Evolutionary conservation across 129 eudicot genomes (phyloP).

Genomic region (Rutidosis leptorrhynchoides): DNA sequence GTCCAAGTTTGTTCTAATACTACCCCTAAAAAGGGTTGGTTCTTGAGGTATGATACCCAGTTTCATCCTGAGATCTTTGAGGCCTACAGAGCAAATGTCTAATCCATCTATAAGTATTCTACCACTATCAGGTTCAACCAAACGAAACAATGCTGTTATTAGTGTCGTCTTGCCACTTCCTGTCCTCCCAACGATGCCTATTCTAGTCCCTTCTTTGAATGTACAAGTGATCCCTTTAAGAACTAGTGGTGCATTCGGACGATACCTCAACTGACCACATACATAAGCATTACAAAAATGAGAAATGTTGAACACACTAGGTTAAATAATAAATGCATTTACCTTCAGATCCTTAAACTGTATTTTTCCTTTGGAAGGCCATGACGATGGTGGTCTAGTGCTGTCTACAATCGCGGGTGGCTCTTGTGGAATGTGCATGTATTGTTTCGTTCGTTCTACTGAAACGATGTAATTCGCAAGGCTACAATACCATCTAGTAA

Average conservation of each 20-base stretch:
- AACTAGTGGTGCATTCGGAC: constrained; percentile 74
- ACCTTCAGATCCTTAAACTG: constrained; percentile 64
- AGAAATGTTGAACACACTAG: not conserved
- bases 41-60: constrained; percentile 91
- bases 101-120: constrained; percentile 59
- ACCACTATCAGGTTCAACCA: constrained; percentile 68
- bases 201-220: constrained; percentile 71
- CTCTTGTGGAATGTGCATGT: constrained; percentile 69
- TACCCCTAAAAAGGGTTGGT: constrained; percentile 81
- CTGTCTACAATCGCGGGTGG: constrained; percentile 61
- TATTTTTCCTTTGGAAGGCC: constrained; percentile 76
- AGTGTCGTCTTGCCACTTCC: constrained; percentile 95
- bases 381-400: constrained; percentile 61
- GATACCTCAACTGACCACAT: constrained; percentile 58
- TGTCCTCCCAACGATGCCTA: constrained; percentile 90
- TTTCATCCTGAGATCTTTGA: constrained; percentile 70
- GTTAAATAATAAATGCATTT: not conserved
- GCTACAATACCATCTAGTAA: constrained; percentile 66
- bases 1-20: constrained; percentile 67
- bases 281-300: not conserved
- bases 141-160: constrained; percentile 68
- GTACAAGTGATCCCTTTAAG: constrained; percentile 85
- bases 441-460: constrained; percentile 73
- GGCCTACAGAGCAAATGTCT: constrained; percentile 65
- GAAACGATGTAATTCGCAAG: constrained; percentile 61